Conservation (phyloP, 768 basidiomycete genomes). For the Exidia glandulosa region DNA sequence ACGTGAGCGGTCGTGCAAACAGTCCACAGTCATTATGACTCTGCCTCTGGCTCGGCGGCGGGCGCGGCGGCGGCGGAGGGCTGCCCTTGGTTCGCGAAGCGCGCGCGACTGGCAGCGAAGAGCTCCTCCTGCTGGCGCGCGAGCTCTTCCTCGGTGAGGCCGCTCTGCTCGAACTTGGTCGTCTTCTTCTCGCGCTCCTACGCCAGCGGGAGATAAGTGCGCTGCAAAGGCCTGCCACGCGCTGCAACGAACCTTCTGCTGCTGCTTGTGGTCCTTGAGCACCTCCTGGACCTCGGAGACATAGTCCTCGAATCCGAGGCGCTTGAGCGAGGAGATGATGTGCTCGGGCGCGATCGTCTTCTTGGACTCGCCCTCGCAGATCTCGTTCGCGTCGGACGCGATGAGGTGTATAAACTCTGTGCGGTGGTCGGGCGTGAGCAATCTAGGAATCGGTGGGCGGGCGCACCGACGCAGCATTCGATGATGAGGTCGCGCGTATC, state of each 20-base stretch:
- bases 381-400: slow-evolving; percentile 94
- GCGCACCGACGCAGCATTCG: slow-evolving; percentile 94
- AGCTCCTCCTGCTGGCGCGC: slow-evolving; percentile 78
- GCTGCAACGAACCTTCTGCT: slow-evolving; percentile 85
- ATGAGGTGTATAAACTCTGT: slow-evolving; percentile 97
- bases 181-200: slow-evolving; percentile 89
- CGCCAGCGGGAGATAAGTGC: background rate
- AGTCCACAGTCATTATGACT: slow-evolving; percentile 37
- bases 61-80: background rate
- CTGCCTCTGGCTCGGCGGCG: background rate
- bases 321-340: slow-evolving; percentile 86
- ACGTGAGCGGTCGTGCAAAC: slow-evolving; percentile 9
- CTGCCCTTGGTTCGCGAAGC: background rate
- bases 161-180: slow-evolving; percentile 78
- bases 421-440: background rate
- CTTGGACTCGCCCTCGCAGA: slow-evolving; percentile 95
- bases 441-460: background rate
- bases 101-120: slow-evolving; percentile 74
- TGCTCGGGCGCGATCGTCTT: slow-evolving; percentile 99
- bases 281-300: slow-evolving; percentile 85
- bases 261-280: slow-evolving; percentile 91
- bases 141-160: slow-evolving; percentile 85
- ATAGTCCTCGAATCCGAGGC: slow-evolving; percentile 87
- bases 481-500: slow-evolving; percentile 95
- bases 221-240: slow-evolving; percentile 9